A percentile compares a stretch with the other conserved stretches of the same genome.
These are phyloP conservation scores for Eucalyptus pumila DNA, from an alignment of 345 rosid species.

Conservation along the genomic window DNA sequence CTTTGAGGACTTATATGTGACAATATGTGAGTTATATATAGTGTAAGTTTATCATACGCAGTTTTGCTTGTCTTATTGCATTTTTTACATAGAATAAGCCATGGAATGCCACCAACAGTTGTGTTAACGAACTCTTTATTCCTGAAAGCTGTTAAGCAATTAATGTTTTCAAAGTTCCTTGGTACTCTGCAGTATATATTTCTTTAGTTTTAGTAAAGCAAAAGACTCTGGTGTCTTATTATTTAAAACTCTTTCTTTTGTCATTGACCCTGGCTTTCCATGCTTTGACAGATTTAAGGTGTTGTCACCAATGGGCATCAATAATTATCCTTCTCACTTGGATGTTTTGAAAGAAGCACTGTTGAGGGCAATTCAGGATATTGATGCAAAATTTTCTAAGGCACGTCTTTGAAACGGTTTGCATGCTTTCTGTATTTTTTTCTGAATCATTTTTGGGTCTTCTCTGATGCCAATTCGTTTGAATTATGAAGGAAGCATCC, in stretches of 20 bases:
- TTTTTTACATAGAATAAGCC: not conserved
- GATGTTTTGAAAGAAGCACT: conserved; percentile 82
- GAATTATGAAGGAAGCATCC: conserved; percentile 55
- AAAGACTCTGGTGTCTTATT: not conserved
- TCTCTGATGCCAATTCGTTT: not conserved
- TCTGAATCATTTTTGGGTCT: not conserved
- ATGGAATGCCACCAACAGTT: not conserved
- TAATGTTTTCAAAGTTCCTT: not conserved
- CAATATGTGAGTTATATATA: not conserved
- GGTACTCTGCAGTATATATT: not conserved
- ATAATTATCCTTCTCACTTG: conserved; percentile 62
- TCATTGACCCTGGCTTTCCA: not conserved
- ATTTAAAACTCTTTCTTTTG: not conserved
- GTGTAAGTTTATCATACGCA: not conserved
- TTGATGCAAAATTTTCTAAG: conserved; percentile 78
- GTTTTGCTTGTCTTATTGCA: not conserved
- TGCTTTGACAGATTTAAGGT: conserved; percentile 42
- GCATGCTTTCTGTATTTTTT: not conserved
- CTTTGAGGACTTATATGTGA: not conserved
- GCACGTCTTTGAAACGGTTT: conserved; percentile 7
- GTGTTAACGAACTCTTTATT: not conserved
- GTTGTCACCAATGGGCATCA: conserved; percentile 19
- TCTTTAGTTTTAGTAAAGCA: not conserved
- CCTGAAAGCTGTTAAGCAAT: not conserved
- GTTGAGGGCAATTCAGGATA: conserved; percentile 76